Percentiles rank a stretch among this genome's conserved stretches.
Evolutionary conservation across 768 basidiomycete species (phyloP).

Genomic region (Strobilomyces confusus): DNA sequence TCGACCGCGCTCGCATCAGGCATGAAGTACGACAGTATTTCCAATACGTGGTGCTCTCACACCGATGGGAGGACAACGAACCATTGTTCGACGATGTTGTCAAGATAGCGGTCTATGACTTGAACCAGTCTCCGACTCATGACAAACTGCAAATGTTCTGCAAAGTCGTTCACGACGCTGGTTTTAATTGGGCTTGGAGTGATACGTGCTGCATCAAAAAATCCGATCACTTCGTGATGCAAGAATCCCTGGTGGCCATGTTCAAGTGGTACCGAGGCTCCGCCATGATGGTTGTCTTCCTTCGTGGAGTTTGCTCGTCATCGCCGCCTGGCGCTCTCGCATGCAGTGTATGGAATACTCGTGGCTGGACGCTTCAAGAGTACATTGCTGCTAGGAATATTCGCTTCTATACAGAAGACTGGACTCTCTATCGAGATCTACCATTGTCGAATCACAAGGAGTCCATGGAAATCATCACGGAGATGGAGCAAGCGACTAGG

Average conservation of each 20-base stretch:
- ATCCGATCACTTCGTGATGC: not conserved
- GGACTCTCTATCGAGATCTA: not conserved
- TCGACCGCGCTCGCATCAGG: not conserved
- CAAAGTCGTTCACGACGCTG: not conserved
- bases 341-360: not conserved
- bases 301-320: not conserved
- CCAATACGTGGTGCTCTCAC: not conserved
- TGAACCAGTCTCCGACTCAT: not conserved
- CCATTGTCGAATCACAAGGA: not conserved
- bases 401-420: not conserved
- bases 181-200: not conserved
- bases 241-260: not conserved
- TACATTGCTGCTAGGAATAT: not conserved
- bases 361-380: not conserved
- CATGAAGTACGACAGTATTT: not conserved
- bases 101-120: not conserved
- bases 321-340: not conserved
- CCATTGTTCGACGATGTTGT: not conserved
- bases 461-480: not conserved
- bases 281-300: not conserved
- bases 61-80: not conserved
- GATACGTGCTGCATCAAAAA: not conserved
- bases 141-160: not conserved
- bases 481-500: not conserved
- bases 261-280: not conserved